Evolutionary conservation across 1,284 basidiomycete genomes (phyloP).

Genomic region (Singerocomus rubriflavus): DNA sequence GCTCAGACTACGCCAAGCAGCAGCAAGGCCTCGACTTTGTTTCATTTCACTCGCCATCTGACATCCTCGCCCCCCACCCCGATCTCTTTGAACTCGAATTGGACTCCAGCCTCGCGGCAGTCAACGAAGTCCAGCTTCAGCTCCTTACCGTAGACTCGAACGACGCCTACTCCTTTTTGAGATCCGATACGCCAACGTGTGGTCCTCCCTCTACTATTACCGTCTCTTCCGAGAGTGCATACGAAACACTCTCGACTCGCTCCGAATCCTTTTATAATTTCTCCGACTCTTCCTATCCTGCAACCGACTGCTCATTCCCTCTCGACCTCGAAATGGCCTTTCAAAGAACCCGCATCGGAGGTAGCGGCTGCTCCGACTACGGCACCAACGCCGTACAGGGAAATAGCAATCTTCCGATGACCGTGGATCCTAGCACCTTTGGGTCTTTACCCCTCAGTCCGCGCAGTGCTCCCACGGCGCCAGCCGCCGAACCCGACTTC

Average conservation of each 20-base stretch:
- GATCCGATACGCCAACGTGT: slow-evolving; percentile 59
- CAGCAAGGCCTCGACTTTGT: slow-evolving; percentile 58
- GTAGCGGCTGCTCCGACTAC: slow-evolving; percentile 51
- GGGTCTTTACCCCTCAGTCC: slow-evolving; percentile 58
- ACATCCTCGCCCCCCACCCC: slow-evolving; percentile 69
- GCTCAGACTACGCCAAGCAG: slow-evolving; percentile 37
- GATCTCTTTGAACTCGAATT: slow-evolving; percentile 80
- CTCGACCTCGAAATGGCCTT: slow-evolving; percentile 73
- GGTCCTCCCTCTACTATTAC: slow-evolving; percentile 76
- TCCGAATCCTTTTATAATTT: slow-evolving; percentile 69
- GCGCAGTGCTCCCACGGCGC: slow-evolving; percentile 48
- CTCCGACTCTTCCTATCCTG: slow-evolving; percentile 48
- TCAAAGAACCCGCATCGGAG: slow-evolving; percentile 53
- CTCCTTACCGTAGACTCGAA: slow-evolving; percentile 59
- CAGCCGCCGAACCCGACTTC: slow-evolving; percentile 34
- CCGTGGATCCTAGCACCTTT: slow-evolving; percentile 52
- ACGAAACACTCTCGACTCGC: slow-evolving; percentile 64
- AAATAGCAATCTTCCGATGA: slow-evolving; percentile 38
- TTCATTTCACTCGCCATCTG: slow-evolving; percentile 62
- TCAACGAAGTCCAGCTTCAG: slow-evolving; percentile 60
- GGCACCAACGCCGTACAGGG: slow-evolving; percentile 39
- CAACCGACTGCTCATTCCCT: slow-evolving; percentile 51
- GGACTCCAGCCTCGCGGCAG: slow-evolving; percentile 62
- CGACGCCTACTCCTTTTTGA: slow-evolving; percentile 60
- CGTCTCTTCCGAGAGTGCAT: slow-evolving; percentile 70